A percentile compares a stretch with the other conserved stretches of the same genome.
phyloP scores from a whole-genome alignment of 208 protist genomes.

The Phytomonas sp. region DNA sequence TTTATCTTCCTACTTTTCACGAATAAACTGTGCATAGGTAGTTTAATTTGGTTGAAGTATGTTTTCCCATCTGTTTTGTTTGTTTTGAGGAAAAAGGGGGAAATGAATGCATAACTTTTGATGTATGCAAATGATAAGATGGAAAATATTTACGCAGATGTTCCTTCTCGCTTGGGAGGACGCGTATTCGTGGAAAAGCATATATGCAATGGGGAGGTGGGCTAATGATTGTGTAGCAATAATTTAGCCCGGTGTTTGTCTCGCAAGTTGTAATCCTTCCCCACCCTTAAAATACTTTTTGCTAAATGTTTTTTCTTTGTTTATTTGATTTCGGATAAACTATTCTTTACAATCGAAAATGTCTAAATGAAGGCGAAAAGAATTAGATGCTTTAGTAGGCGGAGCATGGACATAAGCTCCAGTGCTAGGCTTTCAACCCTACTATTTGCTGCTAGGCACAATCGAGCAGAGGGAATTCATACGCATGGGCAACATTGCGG shows the following conservation, averaged over 20 bases:
- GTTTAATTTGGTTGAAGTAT: neutral
- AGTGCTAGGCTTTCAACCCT: neutral
- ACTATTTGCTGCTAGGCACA: neutral
- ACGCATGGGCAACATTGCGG: neutral
- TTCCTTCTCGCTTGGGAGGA: neutral
- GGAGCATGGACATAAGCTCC: neutral
- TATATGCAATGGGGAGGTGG: neutral
- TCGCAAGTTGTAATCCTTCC: neutral
- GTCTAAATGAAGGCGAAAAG: neutral
- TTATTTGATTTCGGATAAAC: neutral
- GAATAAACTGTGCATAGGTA: neutral
- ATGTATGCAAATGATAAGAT: neutral
- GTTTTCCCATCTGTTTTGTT: neutral
- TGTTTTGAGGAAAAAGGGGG: too few species aligned
- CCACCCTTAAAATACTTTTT: neutral
- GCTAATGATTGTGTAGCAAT: neutral
- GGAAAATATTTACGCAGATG: neutral
- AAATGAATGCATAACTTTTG: too few species aligned
- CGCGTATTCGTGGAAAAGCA: neutral
- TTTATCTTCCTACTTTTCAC: constrained; percentile 16
- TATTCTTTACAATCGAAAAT: neutral
- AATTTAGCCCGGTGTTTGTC: neutral
- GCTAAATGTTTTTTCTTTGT: neutral
- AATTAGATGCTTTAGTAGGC: neutral
- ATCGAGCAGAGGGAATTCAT: neutral